phyloP scores from a whole-genome alignment of 2,329 filamentous ascomycete species.

The Arthroderma sp. region DNA sequence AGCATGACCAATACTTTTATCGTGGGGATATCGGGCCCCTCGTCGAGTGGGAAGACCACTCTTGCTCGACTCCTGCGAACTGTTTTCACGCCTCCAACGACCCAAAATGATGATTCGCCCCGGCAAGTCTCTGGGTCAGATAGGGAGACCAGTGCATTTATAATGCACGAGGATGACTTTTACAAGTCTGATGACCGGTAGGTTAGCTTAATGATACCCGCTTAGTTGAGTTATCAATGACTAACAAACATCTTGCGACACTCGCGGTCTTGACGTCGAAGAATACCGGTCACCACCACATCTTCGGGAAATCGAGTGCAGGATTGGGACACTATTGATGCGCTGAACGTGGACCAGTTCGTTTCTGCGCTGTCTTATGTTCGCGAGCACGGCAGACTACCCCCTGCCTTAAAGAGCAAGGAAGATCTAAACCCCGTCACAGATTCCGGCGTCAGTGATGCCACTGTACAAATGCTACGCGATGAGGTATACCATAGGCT shows the following conservation, averaged over 20 bases:
- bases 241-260: no score
- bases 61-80: conserved; percentile 71
- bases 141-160: conserved; percentile 38
- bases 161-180: conserved; percentile 94
- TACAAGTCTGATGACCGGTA: conserved; percentile 68
- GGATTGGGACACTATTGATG: conserved; percentile 84
- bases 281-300: conserved; percentile 35
- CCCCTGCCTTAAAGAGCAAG: conserved; percentile 40
- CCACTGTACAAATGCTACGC: conserved; percentile 15
- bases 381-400: conserved; percentile 45
- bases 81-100: conserved; percentile 47
- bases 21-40: conserved; percentile 74
- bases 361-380: conserved; percentile 56
- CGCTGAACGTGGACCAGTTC: conserved; percentile 60
- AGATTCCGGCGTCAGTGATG: conserved; percentile 24
- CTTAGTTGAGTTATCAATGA: no score
- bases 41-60: conserved; percentile 90
- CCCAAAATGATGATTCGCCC: not conserved
- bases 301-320: conserved; percentile 45
- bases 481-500: conserved; percentile 14
- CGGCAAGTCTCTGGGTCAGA: conserved; percentile 5
- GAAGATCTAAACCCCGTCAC: conserved; percentile 46
- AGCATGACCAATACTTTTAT: conserved; percentile 2
- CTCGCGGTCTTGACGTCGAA: conserved; percentile 6
- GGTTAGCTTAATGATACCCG: not conserved